Conservation (phyloP, 306 rosid genomes). For the Prunus davidiana region DNA sequence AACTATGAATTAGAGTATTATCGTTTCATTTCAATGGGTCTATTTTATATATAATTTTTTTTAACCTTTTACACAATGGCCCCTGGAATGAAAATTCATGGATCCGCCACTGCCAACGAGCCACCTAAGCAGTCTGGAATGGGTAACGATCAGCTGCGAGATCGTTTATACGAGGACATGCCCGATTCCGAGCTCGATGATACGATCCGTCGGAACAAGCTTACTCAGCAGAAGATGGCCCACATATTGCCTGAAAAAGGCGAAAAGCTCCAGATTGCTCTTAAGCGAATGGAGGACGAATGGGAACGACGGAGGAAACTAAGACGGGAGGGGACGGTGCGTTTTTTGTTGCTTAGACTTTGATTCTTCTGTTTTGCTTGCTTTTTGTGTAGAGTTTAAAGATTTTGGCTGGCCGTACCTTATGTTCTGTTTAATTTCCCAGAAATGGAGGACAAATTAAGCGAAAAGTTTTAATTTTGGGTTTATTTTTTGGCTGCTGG, state of each 20-base stretch:
- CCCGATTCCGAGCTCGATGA: conserved; percentile 39
- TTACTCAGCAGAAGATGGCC: neutral
- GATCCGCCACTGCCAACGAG: neutral
- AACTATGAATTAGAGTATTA: no score
- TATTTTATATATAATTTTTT: no score
- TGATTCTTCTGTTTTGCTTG: neutral
- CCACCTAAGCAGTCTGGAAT: neutral
- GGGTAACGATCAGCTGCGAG: conserved; percentile 26
- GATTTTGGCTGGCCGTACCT: neutral
- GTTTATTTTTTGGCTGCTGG: neutral
- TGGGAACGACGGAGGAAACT: conserved; percentile 36
- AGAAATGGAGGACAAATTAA: neutral
- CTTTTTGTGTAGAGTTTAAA: neutral
- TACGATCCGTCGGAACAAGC: conserved; percentile 22
- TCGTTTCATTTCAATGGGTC: no score
- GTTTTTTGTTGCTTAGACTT: neutral
- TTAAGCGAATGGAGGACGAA: conserved; percentile 41
- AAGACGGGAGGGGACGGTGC: conserved; percentile 21
- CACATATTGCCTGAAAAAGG: conserved; percentile 51
- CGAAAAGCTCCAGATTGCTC: conserved; percentile 29
- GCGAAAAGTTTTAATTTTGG: neutral
- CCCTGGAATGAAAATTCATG: no score
- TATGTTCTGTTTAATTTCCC: neutral
- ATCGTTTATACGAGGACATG: neutral
- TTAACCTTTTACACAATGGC: no score